Percentiles rank a stretch among this genome's conserved stretches.
Evolutionary conservation across 2,329 filamentous ascomycete genomes (phyloP).

Genomic region (Cyclaneusma minus): DNA sequence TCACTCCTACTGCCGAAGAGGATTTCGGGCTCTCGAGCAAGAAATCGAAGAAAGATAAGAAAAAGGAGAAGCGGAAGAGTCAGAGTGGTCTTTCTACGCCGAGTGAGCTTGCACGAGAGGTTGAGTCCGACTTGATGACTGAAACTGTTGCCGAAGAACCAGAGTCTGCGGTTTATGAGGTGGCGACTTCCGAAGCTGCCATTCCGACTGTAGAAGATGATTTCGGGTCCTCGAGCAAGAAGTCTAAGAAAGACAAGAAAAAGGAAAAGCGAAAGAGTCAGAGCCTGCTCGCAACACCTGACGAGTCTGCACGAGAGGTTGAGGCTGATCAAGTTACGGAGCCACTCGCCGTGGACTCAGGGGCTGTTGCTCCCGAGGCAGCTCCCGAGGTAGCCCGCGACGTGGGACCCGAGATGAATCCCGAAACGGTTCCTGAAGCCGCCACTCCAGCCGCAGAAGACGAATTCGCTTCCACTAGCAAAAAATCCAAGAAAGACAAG

Average conservation of each 20-base stretch:
- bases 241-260: slow-evolving; percentile 16
- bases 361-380: not conserved
- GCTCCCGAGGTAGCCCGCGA: not conserved
- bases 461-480: not conserved
- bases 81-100: not conserved
- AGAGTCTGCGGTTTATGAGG: not conserved
- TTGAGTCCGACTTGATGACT: not conserved
- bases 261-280: slow-evolving; percentile 7
- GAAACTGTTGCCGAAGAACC: not conserved
- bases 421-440: slow-evolving; percentile 1
- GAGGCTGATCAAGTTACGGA: slow-evolving; percentile 1
- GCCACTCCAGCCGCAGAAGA: not conserved
- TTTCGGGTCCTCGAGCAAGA: slow-evolving; percentile 6
- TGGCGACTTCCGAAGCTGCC: not conserved
- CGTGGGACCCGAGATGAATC: not conserved
- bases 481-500: slow-evolving; percentile 6
- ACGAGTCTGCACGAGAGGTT: slow-evolving; percentile 1
- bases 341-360: not conserved
- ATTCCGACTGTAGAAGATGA: not conserved
- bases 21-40: slow-evolving; percentile 3
- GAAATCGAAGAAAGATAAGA: slow-evolving; percentile 17
- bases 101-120: slow-evolving; percentile 1
- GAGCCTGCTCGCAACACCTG: not conserved
- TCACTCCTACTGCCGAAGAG: not conserved
- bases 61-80: slow-evolving; percentile 7